Evolutionary conservation across 192 early-diverging fungal genomes (phyloP), one percentile per base, ranked within the genome.

Genomic region (Phycomyces nitens): DNA sequence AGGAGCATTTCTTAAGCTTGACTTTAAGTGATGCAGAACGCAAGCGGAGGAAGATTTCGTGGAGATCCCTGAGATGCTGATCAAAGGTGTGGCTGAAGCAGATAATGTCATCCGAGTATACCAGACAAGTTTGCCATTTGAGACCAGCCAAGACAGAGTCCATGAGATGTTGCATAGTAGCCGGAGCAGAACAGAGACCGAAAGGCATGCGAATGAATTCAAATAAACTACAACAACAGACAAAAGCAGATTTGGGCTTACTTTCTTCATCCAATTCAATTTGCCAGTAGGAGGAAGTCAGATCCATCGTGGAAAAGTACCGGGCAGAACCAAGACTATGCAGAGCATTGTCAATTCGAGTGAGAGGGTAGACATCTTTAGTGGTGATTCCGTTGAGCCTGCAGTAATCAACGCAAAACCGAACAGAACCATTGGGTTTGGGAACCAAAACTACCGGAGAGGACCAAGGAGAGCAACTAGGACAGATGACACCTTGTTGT

Each of bases 311-410:
- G 0, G 74, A 69, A 69, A 78, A 85, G 16, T 61, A 15, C 2
- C 40, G 3, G 3, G 70, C 44, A 10, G 69, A 70, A 23, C 64
- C 40, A 0, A 81, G 56, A 0, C 49, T 42, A 16, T 74, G 72
- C 6, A 83, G 24, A 2, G 73, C 20, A 1, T 84, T 74, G 5
- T 80, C 66, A 16, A 86, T 83, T 22, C 68, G 34, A 0, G 85
- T 84, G 5, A 86, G 47, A 3, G 83, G 80, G 47, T 80, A 82
- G 9, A 63, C 65, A 56, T 89, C 74, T 42, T 69, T 44, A 0
- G 65, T 67, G 0, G 81, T 86, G 0, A 73, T 22, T 9, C 5
- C 53, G 62, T 86, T 87, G 8, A 89, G 53, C 6, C 57, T 42
- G 2, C 66, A 55, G 64, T 83, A 84, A 44, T 84, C 76, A 0